phyloP scores from a whole-genome alignment of 148 eudicot genomes.

The Fagopyrum esculentum region DNA sequence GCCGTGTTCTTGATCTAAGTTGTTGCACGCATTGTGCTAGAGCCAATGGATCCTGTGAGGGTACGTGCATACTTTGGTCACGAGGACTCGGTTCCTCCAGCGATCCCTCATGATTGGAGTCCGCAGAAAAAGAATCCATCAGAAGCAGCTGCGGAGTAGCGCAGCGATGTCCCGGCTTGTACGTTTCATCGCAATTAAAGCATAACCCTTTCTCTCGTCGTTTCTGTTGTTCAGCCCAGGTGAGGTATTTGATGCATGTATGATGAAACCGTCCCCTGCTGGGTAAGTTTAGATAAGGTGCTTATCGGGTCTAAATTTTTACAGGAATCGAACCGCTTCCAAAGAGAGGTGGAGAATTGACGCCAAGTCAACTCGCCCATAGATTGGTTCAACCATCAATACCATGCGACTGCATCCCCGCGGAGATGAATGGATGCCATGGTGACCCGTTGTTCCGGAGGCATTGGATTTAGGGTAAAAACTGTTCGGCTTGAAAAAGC shows the following conservation, averaged over 20 bases:
- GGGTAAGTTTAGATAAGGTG: too few relatives aligned
- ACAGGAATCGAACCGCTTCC: too few relatives aligned
- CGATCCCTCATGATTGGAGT: not conserved
- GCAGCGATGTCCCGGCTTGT: not conserved
- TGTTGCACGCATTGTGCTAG: not conserved
- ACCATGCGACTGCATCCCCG: too few relatives aligned
- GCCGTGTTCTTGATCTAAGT: not conserved
- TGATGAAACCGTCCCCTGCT: too few relatives aligned
- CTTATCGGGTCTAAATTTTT: too few relatives aligned
- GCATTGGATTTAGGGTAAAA: too few relatives aligned
- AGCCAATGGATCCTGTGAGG: not conserved
- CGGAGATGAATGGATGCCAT: too few relatives aligned
- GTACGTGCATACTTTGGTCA: not conserved
- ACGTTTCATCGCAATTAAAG: not conserved
- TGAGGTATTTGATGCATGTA: not conserved
- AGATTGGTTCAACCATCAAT: too few relatives aligned
- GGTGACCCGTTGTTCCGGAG: too few relatives aligned
- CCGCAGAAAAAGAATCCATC: not conserved
- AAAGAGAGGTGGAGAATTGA: too few relatives aligned
- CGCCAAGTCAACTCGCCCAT: too few relatives aligned
- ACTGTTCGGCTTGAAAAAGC: too few relatives aligned
- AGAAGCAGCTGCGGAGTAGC: not conserved
- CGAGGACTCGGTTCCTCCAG: not conserved
- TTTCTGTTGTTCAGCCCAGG: not conserved
- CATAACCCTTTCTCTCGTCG: not conserved